phyloP scores from a whole-genome alignment of 208 protist species.

The Leishmania mexicana region DNA sequence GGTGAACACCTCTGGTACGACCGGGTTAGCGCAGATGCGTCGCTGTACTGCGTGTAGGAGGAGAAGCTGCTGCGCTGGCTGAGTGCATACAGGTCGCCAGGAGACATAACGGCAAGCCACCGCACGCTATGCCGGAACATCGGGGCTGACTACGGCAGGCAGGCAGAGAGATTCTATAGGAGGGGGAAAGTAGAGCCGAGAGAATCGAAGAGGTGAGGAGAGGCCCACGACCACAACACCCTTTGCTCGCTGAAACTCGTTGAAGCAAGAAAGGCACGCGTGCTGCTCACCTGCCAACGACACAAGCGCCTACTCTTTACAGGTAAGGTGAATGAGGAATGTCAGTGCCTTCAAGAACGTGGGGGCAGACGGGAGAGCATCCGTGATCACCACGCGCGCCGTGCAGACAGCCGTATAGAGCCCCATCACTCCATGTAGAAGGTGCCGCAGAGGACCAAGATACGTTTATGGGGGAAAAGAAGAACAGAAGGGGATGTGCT shows the following conservation, averaged over 20 bases:
- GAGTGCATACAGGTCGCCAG: slow-evolving; percentile 54
- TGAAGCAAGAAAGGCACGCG: background rate
- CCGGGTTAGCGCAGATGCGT: slow-evolving; percentile 17
- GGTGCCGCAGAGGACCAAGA: background rate
- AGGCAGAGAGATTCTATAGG: no score
- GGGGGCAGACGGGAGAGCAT: background rate
- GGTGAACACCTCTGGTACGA: slow-evolving; percentile 32
- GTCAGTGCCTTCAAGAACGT: background rate
- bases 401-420: background rate
- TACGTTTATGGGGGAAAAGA: background rate
- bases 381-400: background rate
- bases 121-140: background rate
- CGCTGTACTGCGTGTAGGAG: slow-evolving; percentile 30
- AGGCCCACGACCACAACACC: background rate
- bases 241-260: background rate
- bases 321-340: background rate
- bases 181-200: background rate
- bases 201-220: background rate
- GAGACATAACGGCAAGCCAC: slow-evolving; percentile 10
- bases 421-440: background rate
- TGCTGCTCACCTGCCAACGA: background rate
- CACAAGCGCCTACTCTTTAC: background rate
- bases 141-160: background rate
- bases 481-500: background rate
- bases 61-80: slow-evolving; percentile 26